Conservation (phyloP, 768 basidiomycete species). For the Suillus fuscotomentosus region DNA sequence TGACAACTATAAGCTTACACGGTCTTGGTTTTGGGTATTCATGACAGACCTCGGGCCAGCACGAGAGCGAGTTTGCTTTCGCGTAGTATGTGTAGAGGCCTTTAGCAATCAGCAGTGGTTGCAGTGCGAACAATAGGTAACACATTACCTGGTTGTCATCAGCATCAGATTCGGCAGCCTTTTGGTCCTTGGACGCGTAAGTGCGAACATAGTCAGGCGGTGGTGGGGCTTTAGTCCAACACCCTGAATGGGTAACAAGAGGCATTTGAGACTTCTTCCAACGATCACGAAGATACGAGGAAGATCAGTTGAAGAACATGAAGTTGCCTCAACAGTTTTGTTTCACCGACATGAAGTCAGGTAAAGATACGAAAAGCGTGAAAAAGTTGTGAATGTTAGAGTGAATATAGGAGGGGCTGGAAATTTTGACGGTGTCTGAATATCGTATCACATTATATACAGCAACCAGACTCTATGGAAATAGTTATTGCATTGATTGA, state of each 20-base stretch:
- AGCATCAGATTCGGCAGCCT: background rate
- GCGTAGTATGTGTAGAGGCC: background rate
- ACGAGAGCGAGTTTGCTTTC: background rate
- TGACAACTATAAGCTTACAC: background rate
- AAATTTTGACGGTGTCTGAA: background rate
- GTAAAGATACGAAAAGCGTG: background rate
- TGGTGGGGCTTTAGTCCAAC: background rate
- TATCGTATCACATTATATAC: background rate
- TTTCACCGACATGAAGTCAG: background rate
- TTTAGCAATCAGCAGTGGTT: background rate
- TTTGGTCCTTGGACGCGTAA: background rate
- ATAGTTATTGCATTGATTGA: background rate
- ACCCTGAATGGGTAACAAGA: background rate
- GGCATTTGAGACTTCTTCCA: background rate
- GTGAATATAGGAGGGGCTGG: background rate
- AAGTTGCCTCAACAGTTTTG: background rate
- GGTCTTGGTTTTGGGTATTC: too few species aligned
- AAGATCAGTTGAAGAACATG: background rate
- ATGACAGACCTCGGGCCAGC: background rate
- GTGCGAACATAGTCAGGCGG: background rate
- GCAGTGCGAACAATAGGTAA: background rate
- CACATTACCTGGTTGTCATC: slow-evolving; percentile 1
- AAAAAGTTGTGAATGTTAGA: background rate
- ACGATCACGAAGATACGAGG: background rate
- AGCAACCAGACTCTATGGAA: background rate